Evolutionary conservation across 2,329 filamentous ascomycete species (phyloP).

Genomic region (Orbilia quercus): DNA sequence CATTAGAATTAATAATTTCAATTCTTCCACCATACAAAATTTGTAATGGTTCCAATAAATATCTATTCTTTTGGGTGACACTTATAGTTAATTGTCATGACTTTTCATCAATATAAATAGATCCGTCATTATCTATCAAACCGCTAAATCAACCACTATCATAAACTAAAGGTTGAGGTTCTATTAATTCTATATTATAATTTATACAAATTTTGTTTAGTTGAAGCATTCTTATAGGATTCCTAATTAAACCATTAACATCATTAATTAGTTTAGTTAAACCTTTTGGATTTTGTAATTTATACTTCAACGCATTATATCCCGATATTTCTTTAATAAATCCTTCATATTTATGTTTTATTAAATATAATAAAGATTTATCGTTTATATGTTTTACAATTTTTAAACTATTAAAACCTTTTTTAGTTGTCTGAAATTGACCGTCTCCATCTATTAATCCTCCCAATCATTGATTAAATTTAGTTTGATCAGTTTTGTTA

Average conservation of each 20-base stretch:
- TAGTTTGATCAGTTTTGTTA: no score
- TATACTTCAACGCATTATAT: constrained; percentile 16
- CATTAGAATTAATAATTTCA: constrained; percentile 48
- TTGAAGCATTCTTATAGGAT: constrained; percentile 50
- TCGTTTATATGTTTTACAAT: constrained; percentile 6
- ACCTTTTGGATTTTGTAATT: constrained; percentile 16
- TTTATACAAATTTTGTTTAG: constrained; percentile 56
- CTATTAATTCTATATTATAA: constrained; percentile 54
- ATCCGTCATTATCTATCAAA: constrained; percentile 55
- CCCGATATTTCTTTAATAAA: constrained; percentile 17
- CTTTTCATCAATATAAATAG: constrained; percentile 50
- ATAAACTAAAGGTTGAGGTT: constrained; percentile 53
- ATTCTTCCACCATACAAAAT: constrained; percentile 55
- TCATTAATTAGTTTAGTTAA: constrained; percentile 34
- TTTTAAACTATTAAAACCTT: constrained; percentile 32
- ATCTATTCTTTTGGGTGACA: constrained; percentile 57
- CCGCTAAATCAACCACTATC: constrained; percentile 56
- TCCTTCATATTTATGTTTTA: constrained; percentile 7
- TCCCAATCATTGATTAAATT: constrained; percentile 43
- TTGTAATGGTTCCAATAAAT: constrained; percentile 56
- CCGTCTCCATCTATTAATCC: constrained; percentile 55
- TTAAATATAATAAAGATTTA: constrained; percentile 34
- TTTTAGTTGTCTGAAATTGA: constrained; percentile 16
- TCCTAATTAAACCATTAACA: constrained; percentile 56
- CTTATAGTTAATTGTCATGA: constrained; percentile 52